Conservation (phyloP, 2,329 filamentous ascomycete genomes). For the Xylaria arbuscula region DNA sequence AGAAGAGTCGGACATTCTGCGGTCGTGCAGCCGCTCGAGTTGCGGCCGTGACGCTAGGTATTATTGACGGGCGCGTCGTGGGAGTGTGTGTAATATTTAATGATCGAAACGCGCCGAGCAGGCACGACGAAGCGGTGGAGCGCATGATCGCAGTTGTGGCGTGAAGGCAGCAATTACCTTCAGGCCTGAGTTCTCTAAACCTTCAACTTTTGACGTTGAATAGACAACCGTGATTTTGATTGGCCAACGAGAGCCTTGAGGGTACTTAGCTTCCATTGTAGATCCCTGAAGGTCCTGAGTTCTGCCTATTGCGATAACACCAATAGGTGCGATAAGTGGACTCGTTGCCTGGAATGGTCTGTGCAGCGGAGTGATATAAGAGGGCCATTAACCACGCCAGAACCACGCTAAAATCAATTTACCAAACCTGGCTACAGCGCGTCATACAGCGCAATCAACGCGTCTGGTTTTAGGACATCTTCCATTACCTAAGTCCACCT, state of each 20-base stretch:
- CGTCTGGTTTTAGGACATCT: conserved; percentile 26
- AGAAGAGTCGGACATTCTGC: conserved; percentile 73
- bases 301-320: conserved; percentile 16
- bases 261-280: neutral
- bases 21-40: conserved; percentile 50
- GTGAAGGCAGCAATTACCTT: conserved; percentile 25
- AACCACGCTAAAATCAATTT: conserved; percentile 15
- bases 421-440: conserved; percentile 24
- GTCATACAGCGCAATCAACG: conserved; percentile 38
- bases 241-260: conserved; percentile 16
- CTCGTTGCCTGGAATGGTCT: conserved; percentile 4
- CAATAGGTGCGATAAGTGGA: neutral
- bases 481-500: neutral
- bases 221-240: conserved; percentile 23
- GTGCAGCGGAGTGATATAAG: neutral
- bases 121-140: conserved; percentile 56
- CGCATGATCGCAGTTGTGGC: conserved; percentile 57
- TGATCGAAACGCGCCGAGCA: conserved; percentile 63
- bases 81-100: conserved; percentile 59
- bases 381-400: too few species aligned
- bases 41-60: conserved; percentile 47
- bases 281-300: neutral
- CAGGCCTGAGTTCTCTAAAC: neutral
- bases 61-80: conserved; percentile 53
- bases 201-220: conserved; percentile 27